Evolutionary conservation across 352 stramenopile species (phyloP).

Genomic region (Lagenidium sp.): DNA sequence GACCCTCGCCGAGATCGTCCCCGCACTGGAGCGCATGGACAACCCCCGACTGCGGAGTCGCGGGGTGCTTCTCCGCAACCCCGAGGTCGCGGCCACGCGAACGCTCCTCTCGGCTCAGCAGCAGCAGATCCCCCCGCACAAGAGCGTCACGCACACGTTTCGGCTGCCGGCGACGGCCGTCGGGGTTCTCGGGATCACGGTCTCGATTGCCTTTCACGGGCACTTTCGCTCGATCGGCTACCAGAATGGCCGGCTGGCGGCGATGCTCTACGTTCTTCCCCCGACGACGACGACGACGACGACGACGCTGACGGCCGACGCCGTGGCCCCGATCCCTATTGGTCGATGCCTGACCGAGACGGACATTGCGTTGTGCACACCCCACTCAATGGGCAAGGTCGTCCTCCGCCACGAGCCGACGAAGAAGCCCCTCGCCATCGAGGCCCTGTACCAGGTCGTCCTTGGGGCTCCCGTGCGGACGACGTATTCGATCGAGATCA

Average conservation of each 20-base stretch:
- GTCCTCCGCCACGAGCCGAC: constrained; percentile 52
- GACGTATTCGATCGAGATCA: constrained; percentile 56
- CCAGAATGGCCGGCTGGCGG: constrained; percentile 64
- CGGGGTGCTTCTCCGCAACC: constrained; percentile 26
- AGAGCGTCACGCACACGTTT: constrained; percentile 55
- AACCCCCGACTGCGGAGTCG: constrained; percentile 3
- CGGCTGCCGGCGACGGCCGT: constrained; percentile 24
- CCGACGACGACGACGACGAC: constrained; percentile 2
- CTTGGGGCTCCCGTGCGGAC: constrained; percentile 60
- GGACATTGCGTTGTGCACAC: constrained; percentile 55
- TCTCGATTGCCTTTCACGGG: constrained; percentile 65
- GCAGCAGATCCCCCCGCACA: constrained; percentile 49
- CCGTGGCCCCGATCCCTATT: constrained; percentile 23
- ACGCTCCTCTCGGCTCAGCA: constrained; percentile 25
- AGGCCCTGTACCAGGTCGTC: constrained; percentile 65
- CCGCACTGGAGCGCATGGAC: constrained; percentile 17
- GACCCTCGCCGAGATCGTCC: constrained; percentile 26
- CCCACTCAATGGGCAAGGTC: constrained; percentile 54
- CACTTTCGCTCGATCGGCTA: constrained; percentile 66
- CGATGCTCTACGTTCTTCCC: constrained; percentile 63
- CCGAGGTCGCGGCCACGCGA: constrained; percentile 8
- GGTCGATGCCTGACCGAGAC: constrained; percentile 38
- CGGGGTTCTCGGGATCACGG: constrained; percentile 37
- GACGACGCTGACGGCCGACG: too few species aligned
- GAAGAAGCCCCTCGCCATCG: constrained; percentile 31